phyloP scores from a whole-genome alignment of 177 flowering plant genomes.

The Vitis hybrid region DNA sequence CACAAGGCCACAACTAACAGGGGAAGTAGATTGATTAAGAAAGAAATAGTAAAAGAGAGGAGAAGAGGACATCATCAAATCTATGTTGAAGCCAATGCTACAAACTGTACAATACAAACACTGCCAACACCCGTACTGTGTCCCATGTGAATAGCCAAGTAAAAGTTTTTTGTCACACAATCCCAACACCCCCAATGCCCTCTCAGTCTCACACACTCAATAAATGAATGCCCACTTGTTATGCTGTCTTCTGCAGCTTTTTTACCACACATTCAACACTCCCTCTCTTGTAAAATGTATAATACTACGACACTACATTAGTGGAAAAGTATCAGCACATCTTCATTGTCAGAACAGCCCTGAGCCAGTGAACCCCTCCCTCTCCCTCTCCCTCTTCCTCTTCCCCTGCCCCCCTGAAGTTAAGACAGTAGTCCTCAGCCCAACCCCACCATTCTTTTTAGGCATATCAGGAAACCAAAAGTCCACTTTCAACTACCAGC shows the following conservation, averaged over 20 bases:
- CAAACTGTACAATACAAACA: background rate
- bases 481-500: too few species aligned
- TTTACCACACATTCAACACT: background rate
- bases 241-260: background rate
- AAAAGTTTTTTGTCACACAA: background rate
- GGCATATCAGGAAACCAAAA: too few species aligned
- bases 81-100: constrained; percentile 8
- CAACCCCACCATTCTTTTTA: too few species aligned
- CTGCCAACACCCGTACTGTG: constrained; percentile 10
- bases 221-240: constrained; percentile 22
- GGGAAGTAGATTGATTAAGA: too few species aligned
- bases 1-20: too few species aligned
- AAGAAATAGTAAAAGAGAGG: background rate
- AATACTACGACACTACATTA: background rate
- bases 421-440: too few species aligned
- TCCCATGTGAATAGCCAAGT: constrained; percentile 22
- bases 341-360: too few species aligned
- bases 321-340: too few species aligned
- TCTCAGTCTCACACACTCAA: constrained; percentile 2
- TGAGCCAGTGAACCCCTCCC: too few species aligned
- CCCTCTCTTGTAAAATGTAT: background rate
- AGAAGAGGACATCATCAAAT: constrained; percentile 13
- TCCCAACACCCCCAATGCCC: too few species aligned
- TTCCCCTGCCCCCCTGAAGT: too few species aligned
- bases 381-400: too few species aligned